A percentile compares a stretch with the other conserved stretches of the same genome.
phyloP scores from a whole-genome alignment of 2,329 filamentous ascomycete genomes.

The Sarocladiaceae sp. region DNA sequence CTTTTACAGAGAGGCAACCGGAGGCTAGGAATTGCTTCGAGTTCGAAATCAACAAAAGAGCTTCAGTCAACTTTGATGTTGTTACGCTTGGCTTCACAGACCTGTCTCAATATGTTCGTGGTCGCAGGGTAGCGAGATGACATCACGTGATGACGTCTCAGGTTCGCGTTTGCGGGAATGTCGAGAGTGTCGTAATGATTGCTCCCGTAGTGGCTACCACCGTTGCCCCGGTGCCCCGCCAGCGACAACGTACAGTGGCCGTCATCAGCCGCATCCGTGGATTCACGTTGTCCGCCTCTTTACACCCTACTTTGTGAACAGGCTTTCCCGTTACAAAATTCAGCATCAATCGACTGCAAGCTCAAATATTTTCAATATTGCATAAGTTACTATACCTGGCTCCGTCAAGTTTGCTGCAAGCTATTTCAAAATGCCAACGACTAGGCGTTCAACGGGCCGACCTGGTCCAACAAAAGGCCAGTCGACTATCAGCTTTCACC shows the following conservation, averaged over 20 bases:
- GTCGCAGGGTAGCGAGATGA: background rate
- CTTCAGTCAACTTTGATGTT: too few relatives aligned
- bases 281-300: background rate
- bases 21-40: constrained; percentile 47
- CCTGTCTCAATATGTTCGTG: background rate
- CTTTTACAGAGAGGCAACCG: constrained; percentile 82
- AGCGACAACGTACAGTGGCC: constrained; percentile 1
- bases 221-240: constrained; percentile 41
- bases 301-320: too few relatives aligned
- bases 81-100: too few relatives aligned
- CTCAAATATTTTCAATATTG: too few relatives aligned
- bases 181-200: too few relatives aligned
- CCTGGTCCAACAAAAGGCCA: constrained; percentile 40
- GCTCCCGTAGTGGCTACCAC: too few relatives aligned
- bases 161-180: background rate
- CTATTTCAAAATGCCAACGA: constrained; percentile 43
- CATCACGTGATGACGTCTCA: constrained; percentile 48
- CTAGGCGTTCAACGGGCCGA: constrained; percentile 40
- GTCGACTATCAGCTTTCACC: constrained; percentile 54
- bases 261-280: constrained; percentile 6
- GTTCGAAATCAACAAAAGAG: background rate
- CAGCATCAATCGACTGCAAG: too few relatives aligned
- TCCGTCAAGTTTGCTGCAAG: too few relatives aligned
- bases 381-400: too few relatives aligned
- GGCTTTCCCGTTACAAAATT: too few relatives aligned